Base-by-base conservation (phyloP, 108 stramenopile genomes). In the Ochromonas danica region DNA sequence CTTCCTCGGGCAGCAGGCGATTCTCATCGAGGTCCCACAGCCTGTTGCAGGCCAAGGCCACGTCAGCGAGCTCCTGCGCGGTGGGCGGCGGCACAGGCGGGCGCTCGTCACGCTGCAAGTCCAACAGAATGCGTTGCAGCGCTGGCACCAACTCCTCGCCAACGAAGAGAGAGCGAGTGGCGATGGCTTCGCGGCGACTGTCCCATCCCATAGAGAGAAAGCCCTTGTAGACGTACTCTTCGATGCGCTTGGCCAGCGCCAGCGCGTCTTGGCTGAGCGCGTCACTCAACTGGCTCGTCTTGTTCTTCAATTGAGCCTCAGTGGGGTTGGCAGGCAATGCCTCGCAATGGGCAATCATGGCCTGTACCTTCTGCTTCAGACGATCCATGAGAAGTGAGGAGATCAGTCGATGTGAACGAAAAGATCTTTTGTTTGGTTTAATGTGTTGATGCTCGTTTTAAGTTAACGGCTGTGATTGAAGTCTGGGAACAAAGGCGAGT, bases 21-120 rank as follows among this genome's bases (percentile, higher is more conserved):
- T 95, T 93, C 71, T 81, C 80, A 82, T 95, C 94, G 14, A 95
- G 83, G 43, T 93, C 86, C 94, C 94, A 95, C 43, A 95, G 85
- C 45, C 91, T 84, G 70, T 94, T 90, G 42, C 91, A 88, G 0
- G 93, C 92, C 0, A 65, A 38, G 28, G 14, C 33, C 39, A 84
- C 30, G 45, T 81, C 65, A 22, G 81, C 62, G 31, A 84, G 65
- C 83, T 84, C 83, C 40, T 84, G 81, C 30, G 63, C 78, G 22
- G 82, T 84, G 1, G 83, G 83, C 14, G 17, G 45, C 22, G 22
- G 22, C 45, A 51, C 45, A 51, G 45, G 45, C 45, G 45, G 14
- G 22, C 22, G 22, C 6, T 51, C 22, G 45, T 51, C 45, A 51
- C 22, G 22, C 45, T 14, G 22, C 6, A 51, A 51, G 22, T 51